Conservation (phyloP, 306 rosid species). For the Vigna nakashimae region DNA sequence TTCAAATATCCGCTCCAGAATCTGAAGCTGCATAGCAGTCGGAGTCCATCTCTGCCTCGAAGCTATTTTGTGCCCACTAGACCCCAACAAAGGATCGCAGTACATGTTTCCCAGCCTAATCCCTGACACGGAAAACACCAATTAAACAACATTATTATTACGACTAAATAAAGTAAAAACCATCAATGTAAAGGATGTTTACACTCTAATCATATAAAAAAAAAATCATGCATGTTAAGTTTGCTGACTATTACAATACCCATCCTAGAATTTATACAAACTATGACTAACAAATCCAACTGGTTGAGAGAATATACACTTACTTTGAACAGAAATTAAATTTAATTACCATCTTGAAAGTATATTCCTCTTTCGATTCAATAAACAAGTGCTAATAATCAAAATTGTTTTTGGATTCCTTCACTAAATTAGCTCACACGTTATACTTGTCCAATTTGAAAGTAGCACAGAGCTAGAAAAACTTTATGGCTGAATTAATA, state of each 20-base stretch:
- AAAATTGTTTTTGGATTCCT: not conserved
- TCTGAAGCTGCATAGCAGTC: conserved; percentile 78
- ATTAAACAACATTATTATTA: not conserved
- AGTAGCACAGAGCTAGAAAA: not conserved
- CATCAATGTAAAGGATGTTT: not conserved
- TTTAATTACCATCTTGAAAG: no score
- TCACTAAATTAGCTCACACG: not conserved
- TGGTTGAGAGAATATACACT: no score
- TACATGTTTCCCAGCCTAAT: conserved; percentile 73
- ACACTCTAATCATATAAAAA: not conserved
- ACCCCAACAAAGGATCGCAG: conserved; percentile 75
- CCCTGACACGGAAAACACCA: conserved; percentile 52
- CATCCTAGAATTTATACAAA: not conserved
- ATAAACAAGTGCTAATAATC: not conserved
- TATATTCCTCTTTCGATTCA: not conserved
- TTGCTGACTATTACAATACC: not conserved
- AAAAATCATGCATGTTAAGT: not conserved
- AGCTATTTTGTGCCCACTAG: conserved; percentile 77
- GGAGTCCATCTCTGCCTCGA: conserved; percentile 96
- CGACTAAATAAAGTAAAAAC: not conserved
- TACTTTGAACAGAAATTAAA: no score
- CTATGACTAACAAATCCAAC: not conserved
- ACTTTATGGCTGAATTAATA: not conserved
- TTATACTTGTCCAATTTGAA: not conserved
- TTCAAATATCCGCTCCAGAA: conserved; percentile 79